Conservation (phyloP, 1,139 yeast species). For the Yamadazyma sp. region DNA sequence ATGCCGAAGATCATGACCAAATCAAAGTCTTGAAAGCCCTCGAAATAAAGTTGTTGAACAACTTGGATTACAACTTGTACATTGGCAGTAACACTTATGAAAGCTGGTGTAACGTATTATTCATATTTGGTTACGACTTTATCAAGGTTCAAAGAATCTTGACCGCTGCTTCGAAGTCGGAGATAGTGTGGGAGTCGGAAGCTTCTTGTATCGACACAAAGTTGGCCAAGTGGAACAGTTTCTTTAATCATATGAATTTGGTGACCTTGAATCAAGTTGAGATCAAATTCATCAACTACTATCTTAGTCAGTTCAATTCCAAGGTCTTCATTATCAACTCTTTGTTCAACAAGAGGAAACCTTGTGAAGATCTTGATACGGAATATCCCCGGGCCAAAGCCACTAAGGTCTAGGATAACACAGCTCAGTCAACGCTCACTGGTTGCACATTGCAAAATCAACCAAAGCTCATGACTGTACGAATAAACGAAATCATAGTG, state of each 20-base stretch:
- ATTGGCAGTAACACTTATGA: constrained; percentile 51
- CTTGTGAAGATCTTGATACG: constrained; percentile 14
- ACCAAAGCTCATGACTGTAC: too few species aligned
- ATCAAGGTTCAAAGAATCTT: constrained; percentile 28
- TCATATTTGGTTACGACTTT: constrained; percentile 47
- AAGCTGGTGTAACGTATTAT: constrained; percentile 52
- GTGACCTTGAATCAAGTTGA: constrained; percentile 20
- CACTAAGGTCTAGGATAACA: neutral
- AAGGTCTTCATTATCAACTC: constrained; percentile 26
- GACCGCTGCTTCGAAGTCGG: constrained; percentile 17
- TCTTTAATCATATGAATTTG: constrained; percentile 24
- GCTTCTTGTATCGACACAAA: constrained; percentile 20
- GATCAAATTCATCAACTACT: constrained; percentile 32
- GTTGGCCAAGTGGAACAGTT: constrained; percentile 32
- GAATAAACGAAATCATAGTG: constrained; percentile 5
- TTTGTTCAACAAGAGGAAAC: constrained; percentile 21
- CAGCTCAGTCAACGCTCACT: too few species aligned
- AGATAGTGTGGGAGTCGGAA: constrained; percentile 32
- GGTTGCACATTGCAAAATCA: too few species aligned
- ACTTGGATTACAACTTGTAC: constrained; percentile 57
- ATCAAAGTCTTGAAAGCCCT: constrained; percentile 47
- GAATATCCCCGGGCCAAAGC: constrained; percentile 13
- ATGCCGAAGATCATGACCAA: constrained; percentile 22
- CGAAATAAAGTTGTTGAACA: constrained; percentile 55
- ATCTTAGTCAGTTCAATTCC: constrained; percentile 33